Evolutionary conservation across 495 filamentous ascomycete species (phyloP), one percentile per base, ranked within the genome.

Genomic region (Paragyromitra xinjiangensis): DNA sequence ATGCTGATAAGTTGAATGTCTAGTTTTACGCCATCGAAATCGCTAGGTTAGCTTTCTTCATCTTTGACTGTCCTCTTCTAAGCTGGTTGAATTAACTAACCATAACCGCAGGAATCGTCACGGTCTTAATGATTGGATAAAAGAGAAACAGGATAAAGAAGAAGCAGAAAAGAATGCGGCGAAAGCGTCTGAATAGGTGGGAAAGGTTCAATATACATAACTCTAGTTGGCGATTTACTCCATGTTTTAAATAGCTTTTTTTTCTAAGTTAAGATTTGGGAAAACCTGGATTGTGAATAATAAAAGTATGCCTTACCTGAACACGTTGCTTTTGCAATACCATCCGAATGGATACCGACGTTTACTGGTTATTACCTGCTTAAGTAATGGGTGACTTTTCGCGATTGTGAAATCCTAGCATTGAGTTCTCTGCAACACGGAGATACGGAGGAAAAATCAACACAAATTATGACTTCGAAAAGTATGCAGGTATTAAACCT

Each of bases 21-120:
- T 56, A 81, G 83, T 99, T 99, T 82, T 99, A 99, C 82, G 95
- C 95, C 42, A 85, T 98, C 81, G 95, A 99, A 85, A 97, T 99
- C 81, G 91, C 92, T 11, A 91, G 92, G 92, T 93, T 29, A 45
- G 48, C 53, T 48, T 50, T 39, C n/a, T 29, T 39, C 48, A 16
- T 2, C 12, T 4, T n/a, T 29, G 82, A 78, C 85, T 78, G 14
- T 40, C 5, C 7, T 29, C 11, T 19, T 66, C 11, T 24, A 29
- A 19, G 6, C 0, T 56, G 40, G 19, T n/a, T 48, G 14, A 26
- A 58, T 24, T 34, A 24, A 83, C 68, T 69, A 45, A 50, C 48
- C 14, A 58, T 26, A 61, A 91, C 50, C 12, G 2, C 39, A 76
- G 95, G 83, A 99, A 99, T 84, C 89, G 90, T 44, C 87, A 88